A percentile compares a stretch with the other conserved stretches of the same genome.
Evolutionary conservation across 805 yeast species (phyloP).

Genomic region (Wickerhamomyces chambardii): DNA sequence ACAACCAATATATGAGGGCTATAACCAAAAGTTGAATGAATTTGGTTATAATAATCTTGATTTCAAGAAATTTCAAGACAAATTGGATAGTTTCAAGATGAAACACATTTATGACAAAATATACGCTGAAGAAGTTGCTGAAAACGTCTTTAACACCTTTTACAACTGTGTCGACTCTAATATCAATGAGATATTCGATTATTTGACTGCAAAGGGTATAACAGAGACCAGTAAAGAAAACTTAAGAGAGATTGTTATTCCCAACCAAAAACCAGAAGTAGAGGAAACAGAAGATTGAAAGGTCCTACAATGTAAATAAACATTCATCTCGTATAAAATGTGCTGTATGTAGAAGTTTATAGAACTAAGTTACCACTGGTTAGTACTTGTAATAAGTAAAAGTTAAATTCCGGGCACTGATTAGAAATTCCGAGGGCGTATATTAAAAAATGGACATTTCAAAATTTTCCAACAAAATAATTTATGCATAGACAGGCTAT

Average conservation of each 20-base stretch:
- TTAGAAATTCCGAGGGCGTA: no score
- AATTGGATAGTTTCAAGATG: conserved; percentile 82
- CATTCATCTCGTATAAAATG: no score
- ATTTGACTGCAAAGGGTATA: conserved; percentile 31
- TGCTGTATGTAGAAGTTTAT: no score
- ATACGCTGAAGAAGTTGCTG: conserved; percentile 81
- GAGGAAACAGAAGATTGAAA: conserved; percentile 3
- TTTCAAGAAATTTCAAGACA: conserved; percentile 53
- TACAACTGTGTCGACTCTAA: conserved; percentile 82
- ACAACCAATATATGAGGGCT: conserved; percentile 84
- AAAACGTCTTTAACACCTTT: conserved; percentile 83
- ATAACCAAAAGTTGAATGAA: conserved; percentile 59
- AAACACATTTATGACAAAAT: conserved; percentile 87
- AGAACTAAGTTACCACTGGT: no score
- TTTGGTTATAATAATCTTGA: conserved; percentile 73
- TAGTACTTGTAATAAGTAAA: no score
- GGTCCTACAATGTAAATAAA: no score
- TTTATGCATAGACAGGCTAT: no score
- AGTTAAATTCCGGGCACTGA: no score
- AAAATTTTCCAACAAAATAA: no score
- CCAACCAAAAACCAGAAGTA: conserved; percentile 11
- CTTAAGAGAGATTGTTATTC: conserved; percentile 12
- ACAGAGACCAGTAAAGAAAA: conserved; percentile 13
- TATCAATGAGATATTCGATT: conserved; percentile 41
- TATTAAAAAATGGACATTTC: no score